phyloP scores from a whole-genome alignment of 2,329 filamentous ascomycete species.

The Colletotrichum cuscutae region DNA sequence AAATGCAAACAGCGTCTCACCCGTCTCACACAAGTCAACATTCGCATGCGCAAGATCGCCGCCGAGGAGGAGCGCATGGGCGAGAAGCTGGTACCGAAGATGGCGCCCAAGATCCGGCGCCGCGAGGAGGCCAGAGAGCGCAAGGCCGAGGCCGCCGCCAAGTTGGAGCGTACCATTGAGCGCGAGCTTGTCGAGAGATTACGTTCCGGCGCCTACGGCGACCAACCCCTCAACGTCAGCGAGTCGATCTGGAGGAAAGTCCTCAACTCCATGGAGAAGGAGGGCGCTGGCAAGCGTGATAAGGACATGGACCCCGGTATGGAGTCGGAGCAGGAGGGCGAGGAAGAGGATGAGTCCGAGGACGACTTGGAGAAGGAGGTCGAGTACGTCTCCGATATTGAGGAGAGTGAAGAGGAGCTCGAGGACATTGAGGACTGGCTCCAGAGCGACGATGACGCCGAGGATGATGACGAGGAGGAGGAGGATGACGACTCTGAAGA shows the following conservation, averaged over 20 bases:
- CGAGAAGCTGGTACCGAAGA: conserved; percentile 86
- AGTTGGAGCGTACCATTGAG: conserved; percentile 96
- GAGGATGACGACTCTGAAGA: conserved; percentile 69
- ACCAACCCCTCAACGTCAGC: conserved; percentile 93
- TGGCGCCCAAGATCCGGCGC: conserved; percentile 88
- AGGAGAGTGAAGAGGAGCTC: conserved; percentile 78
- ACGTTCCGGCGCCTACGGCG: conserved; percentile 92
- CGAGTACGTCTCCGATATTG: conserved; percentile 93
- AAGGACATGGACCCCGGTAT: conserved; percentile 91
- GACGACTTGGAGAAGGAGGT: conserved; percentile 78
- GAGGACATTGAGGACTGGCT: conserved; percentile 93
- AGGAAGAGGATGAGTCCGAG: conserved; percentile 72
- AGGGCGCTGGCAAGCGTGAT: conserved; percentile 84
- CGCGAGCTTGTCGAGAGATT: conserved; percentile 91
- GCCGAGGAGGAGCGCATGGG: conserved; percentile 91
- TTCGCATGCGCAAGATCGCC: conserved; percentile 80
- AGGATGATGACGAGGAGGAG: conserved; percentile 69
- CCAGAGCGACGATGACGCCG: conserved; percentile 73
- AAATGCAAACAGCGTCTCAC: conserved; percentile 98
- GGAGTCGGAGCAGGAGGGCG: conserved; percentile 78
- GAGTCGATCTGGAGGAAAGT: conserved; percentile 98
- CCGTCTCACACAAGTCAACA: conserved; percentile 89
- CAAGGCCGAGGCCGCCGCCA: conserved; percentile 84
- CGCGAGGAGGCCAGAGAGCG: conserved; percentile 80
- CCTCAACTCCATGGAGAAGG: conserved; percentile 86